Percentiles rank a stretch among this genome's conserved stretches.
phyloP scores from a whole-genome alignment of 2,329 filamentous ascomycete species.

The Penicillium palitans region DNA sequence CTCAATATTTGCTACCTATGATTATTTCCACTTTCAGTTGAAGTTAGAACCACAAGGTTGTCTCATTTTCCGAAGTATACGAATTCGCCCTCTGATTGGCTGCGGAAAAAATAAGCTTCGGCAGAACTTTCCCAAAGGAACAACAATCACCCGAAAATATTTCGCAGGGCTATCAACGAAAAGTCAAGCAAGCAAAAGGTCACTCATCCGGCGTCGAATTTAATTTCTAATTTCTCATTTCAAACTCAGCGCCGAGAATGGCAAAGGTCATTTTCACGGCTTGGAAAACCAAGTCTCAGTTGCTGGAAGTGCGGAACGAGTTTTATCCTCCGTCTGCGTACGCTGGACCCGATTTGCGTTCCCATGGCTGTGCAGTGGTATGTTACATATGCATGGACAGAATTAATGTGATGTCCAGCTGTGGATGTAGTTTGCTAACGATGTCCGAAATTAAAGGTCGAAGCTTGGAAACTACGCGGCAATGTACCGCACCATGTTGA shows the following conservation, averaged over 20 bases:
- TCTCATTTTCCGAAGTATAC: not conserved
- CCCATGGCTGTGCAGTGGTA: slow-evolving; percentile 44
- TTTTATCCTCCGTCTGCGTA: slow-evolving; percentile 41
- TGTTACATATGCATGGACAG: slow-evolving; percentile 13
- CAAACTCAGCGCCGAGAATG: slow-evolving; percentile 27
- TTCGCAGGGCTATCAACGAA: slow-evolving; percentile 11
- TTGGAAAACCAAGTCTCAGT: slow-evolving; percentile 42
- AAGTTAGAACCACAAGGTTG: not conserved
- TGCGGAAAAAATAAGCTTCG: slow-evolving; percentile 1
- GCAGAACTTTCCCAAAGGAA: slow-evolving; percentile 21
- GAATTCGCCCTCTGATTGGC: slow-evolving; percentile 12
- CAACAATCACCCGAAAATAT: slow-evolving; percentile 24
- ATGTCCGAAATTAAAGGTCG: slow-evolving; percentile 35
- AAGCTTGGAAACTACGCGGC: slow-evolving; percentile 47
- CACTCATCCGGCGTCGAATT: not conserved
- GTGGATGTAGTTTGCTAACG: not conserved
- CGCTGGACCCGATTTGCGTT: slow-evolving; percentile 40
- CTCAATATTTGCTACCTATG: not conserved
- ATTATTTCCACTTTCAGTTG: not conserved
- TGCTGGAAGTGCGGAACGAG: slow-evolving; percentile 40
- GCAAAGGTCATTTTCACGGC: slow-evolving; percentile 45
- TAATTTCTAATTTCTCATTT: not conserved
- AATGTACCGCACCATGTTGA: slow-evolving; percentile 49
- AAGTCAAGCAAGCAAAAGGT: slow-evolving; percentile 1
- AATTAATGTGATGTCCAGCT: not conserved